phyloP scores from a whole-genome alignment of 208 protist genomes.

The Tritrichomonas foetus region DNA sequence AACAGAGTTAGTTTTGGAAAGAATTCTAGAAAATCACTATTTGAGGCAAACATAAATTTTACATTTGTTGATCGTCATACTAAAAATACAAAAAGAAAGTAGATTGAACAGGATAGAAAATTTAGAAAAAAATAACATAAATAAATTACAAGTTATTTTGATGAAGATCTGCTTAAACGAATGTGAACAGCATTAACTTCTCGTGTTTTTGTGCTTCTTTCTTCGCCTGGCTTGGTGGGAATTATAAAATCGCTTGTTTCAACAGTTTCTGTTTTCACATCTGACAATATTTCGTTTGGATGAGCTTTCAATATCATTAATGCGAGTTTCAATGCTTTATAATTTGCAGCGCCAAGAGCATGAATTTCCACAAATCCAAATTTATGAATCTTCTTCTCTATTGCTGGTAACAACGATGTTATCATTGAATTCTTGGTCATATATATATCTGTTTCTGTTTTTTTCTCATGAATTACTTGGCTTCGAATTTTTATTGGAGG shows the following conservation, averaged over 20 bases:
- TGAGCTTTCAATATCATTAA: not conserved
- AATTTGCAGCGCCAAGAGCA: not conserved
- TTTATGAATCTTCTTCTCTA: not conserved
- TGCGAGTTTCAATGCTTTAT: not conserved
- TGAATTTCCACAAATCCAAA: not conserved
- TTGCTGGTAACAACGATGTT: not conserved
- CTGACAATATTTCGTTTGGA: not conserved
- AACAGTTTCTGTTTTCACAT: not conserved
- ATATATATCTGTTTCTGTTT: conserved; percentile 9
- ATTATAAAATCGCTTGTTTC: not conserved
- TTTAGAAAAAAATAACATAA: no score
- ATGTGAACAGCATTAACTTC: not conserved
- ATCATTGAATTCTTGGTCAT: not conserved
- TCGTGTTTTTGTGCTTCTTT: not conserved
- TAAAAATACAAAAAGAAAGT: no score
- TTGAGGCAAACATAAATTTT: no score
- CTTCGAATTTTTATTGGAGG: not conserved
- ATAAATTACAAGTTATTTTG: no score
- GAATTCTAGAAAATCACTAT: no score
- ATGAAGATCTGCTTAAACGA: not conserved
- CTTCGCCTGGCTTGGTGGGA: not conserved
- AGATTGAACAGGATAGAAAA: no score
- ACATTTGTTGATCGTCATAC: no score
- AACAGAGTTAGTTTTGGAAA: no score
- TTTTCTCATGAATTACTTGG: not conserved